phyloP scores from a whole-genome alignment of 2,329 filamentous ascomycete genomes.

The Cadophora sp. region DNA sequence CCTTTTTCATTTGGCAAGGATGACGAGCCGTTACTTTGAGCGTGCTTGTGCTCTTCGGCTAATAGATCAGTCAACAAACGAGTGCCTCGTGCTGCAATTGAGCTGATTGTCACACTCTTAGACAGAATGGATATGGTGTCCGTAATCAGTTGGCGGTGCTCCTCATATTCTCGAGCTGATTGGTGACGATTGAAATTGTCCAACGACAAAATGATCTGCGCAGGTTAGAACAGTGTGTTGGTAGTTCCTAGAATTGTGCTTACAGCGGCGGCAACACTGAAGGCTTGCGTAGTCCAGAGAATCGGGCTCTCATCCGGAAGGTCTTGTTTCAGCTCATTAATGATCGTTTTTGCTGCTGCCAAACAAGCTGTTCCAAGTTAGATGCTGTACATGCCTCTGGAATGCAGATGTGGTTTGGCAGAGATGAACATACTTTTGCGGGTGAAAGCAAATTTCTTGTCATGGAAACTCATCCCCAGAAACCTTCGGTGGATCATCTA shows the following conservation, averaged over 20 bases:
- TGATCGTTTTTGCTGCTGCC: conserved; percentile 36
- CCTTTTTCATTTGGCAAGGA: conserved; percentile 3
- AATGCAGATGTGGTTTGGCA: background rate
- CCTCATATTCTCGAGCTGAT: conserved; percentile 40
- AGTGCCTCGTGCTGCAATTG: conserved; percentile 49
- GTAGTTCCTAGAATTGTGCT: background rate
- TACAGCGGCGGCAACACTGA: conserved; percentile 34
- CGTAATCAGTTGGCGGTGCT: conserved; percentile 45
- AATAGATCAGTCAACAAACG: conserved; percentile 48
- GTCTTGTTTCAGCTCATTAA: conserved; percentile 33
- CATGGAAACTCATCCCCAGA: conserved; percentile 34
- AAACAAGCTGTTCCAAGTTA: conserved; percentile 26
- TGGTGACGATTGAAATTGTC: conserved; percentile 44
- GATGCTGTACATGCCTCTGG: background rate
- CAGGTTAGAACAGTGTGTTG: background rate
- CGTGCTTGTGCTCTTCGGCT: conserved; percentile 29
- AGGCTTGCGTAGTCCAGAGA: conserved; percentile 34
- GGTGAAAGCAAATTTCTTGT: conserved; percentile 33
- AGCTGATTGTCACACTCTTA: conserved; percentile 46
- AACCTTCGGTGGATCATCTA: conserved; percentile 36
- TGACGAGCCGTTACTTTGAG: background rate
- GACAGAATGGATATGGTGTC: conserved; percentile 46
- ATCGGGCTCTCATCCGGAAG: conserved; percentile 28
- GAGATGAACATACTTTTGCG: conserved; percentile 9
- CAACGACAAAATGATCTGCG: conserved; percentile 43